Conservation (phyloP, 202 grass and related monocot species). For the Zizania palustris region DNA sequence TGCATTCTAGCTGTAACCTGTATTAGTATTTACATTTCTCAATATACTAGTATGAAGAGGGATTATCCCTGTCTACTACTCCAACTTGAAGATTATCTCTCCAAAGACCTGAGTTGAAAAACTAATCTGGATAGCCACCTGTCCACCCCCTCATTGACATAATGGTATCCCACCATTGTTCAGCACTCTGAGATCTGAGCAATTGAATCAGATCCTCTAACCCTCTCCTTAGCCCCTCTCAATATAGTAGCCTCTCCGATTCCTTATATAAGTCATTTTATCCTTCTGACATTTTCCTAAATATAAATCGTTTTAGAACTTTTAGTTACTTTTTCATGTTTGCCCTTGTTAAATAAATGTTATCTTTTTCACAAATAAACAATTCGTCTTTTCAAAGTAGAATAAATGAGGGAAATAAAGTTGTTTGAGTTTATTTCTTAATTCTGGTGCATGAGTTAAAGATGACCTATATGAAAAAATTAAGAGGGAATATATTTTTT, state of each 20-base stretch:
- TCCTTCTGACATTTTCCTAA: no score
- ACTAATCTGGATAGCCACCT: neutral
- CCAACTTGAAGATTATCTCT: neutral
- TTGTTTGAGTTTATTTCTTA: no score
- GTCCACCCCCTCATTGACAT: neutral
- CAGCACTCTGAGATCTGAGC: neutral
- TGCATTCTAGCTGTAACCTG: neutral
- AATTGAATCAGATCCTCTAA: neutral
- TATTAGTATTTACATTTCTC: neutral
- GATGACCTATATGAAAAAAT: no score
- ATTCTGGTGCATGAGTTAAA: no score
- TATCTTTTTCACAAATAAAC: no score
- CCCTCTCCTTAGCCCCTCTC: neutral
- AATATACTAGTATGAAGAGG: neutral
- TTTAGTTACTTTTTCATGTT: no score
- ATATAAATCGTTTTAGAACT: no score
- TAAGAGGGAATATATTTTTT: neutral
- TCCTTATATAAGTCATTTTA: no score
- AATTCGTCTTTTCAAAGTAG: no score
- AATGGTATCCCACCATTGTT: neutral
- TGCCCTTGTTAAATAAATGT: no score
- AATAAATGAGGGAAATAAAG: no score
- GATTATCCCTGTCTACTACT: neutral
- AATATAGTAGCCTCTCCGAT: neutral
- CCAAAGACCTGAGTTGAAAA: neutral